Percentiles rank a stretch among this genome's conserved stretches.
These are phyloP conservation scores for Bipolaris oryzae DNA, from an alignment of 2,329 filamentous ascomycete genomes.

Conservation along the genomic window DNA sequence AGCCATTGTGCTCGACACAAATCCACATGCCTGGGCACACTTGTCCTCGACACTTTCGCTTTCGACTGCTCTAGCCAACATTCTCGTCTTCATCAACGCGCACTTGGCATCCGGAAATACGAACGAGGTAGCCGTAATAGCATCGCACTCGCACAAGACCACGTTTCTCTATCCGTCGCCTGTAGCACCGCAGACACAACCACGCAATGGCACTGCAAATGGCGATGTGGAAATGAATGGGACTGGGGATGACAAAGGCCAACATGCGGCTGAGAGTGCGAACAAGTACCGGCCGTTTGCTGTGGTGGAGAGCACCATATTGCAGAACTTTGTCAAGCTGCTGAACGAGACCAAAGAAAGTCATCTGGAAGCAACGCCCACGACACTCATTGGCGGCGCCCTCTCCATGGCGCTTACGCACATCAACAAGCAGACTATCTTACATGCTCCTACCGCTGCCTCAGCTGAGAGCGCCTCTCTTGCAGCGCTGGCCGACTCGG, in stretches of 20 bases:
- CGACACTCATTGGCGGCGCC: slow-evolving; percentile 88
- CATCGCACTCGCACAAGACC: slow-evolving; percentile 84
- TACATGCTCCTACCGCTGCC: slow-evolving; percentile 46
- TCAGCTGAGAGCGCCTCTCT: slow-evolving; percentile 52
- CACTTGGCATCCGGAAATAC: slow-evolving; percentile 93
- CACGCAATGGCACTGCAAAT: slow-evolving; percentile 28
- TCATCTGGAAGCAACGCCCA: slow-evolving; percentile 71
- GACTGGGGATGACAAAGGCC: slow-evolving; percentile 20
- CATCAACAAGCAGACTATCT: slow-evolving; percentile 80
- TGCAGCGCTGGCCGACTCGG: slow-evolving; percentile 54
- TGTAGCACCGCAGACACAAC: slow-evolving; percentile 21
- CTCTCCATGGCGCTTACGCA: slow-evolving; percentile 87
- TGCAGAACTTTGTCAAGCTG: slow-evolving; percentile 74
- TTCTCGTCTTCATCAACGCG: slow-evolving; percentile 95
- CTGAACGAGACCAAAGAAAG: slow-evolving; percentile 68
- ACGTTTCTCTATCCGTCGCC: slow-evolving; percentile 84
- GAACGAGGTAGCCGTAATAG: slow-evolving; percentile 90
- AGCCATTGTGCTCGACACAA: slow-evolving; percentile 91
- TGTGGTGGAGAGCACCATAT: slow-evolving; percentile 80
- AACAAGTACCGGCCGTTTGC: slow-evolving; percentile 96
- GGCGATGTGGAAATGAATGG: slow-evolving; percentile 38
- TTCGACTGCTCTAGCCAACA: slow-evolving; percentile 81
- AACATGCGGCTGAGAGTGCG: slow-evolving; percentile 55
- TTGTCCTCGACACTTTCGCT: slow-evolving; percentile 77
- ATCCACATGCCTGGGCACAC: slow-evolving; percentile 90